These are phyloP conservation scores for Kazachstania bromeliacearum DNA, from an alignment of 805 yeast genomes.

Conservation along the genomic window DNA sequence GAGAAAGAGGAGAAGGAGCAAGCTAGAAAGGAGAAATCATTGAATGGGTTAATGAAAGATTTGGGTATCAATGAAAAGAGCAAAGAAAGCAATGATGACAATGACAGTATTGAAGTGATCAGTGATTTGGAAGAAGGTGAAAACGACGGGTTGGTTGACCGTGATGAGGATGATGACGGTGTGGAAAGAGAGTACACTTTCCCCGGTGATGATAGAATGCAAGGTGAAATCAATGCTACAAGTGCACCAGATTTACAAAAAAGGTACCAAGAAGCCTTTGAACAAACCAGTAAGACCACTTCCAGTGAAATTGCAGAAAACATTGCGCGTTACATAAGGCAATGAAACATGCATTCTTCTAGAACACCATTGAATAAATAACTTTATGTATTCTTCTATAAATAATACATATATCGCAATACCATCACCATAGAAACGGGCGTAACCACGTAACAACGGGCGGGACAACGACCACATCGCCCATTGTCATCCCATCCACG, in stretches of 20 bases:
- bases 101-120: constrained; percentile 47
- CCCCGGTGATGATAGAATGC: constrained; percentile 52
- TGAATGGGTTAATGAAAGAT: constrained; percentile 75
- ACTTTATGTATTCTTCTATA: no score
- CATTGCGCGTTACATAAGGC: constrained; percentile 57
- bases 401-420: no score
- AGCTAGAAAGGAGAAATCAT: constrained; percentile 57
- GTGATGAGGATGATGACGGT: constrained; percentile 47
- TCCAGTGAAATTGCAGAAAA: constrained; percentile 62
- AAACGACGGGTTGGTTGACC: constrained; percentile 33
- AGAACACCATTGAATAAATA: no score
- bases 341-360: no score
- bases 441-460: no score
- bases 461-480: no score
- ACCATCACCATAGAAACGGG: no score
- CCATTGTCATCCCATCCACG: no score
- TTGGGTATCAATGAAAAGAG: constrained; percentile 48
- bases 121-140: constrained; percentile 36
- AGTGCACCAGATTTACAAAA: constrained; percentile 43
- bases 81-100: constrained; percentile 27
- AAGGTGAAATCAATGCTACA: constrained; percentile 45
- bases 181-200: constrained; percentile 62
- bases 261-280: constrained; percentile 67
- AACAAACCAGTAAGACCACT: constrained; percentile 49
- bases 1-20: constrained; percentile 71